These are phyloP conservation scores for Ustilago nuda DNA, from an alignment of 1,284 basidiomycete species.

Conservation along the genomic window DNA sequence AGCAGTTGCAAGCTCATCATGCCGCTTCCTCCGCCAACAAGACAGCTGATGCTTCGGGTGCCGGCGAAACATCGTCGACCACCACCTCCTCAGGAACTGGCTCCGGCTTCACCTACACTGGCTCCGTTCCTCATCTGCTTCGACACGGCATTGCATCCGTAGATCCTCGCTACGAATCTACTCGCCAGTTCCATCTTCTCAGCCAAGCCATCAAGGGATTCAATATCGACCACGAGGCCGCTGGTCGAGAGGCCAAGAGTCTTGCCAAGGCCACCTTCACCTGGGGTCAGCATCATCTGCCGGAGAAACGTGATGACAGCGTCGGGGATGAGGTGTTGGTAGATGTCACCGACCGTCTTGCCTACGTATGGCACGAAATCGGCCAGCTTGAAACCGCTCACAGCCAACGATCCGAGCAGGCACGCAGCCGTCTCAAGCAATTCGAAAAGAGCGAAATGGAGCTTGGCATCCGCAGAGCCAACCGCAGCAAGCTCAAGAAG, in stretches of 20 bases:
- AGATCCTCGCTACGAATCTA: slow-evolving; percentile 62
- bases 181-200: slow-evolving; percentile 56
- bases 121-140: slow-evolving; percentile 57
- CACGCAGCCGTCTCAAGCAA: slow-evolving; percentile 53
- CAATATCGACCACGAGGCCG: slow-evolving; percentile 60
- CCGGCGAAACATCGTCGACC: slow-evolving; percentile 1
- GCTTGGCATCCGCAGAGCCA: slow-evolving; percentile 43
- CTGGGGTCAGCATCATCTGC: slow-evolving; percentile 58
- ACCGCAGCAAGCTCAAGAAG: slow-evolving; percentile 54
- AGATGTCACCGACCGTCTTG: slow-evolving; percentile 59
- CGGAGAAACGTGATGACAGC: slow-evolving; percentile 54
- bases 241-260: slow-evolving; percentile 52
- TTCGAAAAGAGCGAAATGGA: slow-evolving; percentile 57
- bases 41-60: slow-evolving; percentile 12
- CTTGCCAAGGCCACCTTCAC: slow-evolving; percentile 56
- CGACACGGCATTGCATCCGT: slow-evolving; percentile 57
- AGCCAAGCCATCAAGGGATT: slow-evolving; percentile 57
- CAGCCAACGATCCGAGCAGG: slow-evolving; percentile 49
- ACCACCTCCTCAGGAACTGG: slow-evolving; percentile 5
- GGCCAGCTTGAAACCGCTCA: slow-evolving; percentile 61
- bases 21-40: slow-evolving; percentile 26
- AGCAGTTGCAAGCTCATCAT: slow-evolving; percentile 53
- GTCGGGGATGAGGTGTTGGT: slow-evolving; percentile 56
- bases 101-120: slow-evolving; percentile 54
- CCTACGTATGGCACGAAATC: slow-evolving; percentile 57